A percentile compares a stretch with the other conserved stretches of the same genome.
Conservation (phyloP, 441 rosid species). For the Gossypium trilobum region DNA sequence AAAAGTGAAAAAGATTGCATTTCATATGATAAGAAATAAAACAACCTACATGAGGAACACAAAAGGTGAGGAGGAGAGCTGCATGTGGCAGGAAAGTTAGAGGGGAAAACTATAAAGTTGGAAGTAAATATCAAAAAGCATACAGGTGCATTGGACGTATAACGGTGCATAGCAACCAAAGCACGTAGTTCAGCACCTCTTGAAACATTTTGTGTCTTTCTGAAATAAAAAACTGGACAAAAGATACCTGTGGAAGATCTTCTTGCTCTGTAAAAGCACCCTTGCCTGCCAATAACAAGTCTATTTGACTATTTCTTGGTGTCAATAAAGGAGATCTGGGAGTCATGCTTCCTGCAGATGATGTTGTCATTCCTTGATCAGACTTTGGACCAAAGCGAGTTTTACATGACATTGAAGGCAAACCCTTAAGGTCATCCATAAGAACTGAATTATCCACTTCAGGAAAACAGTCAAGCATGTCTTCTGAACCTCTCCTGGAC, state of each 20-base stretch:
- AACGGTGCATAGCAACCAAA: not conserved
- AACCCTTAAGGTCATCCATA: slow-evolving; percentile 84
- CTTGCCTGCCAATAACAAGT: slow-evolving; percentile 73
- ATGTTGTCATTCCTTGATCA: slow-evolving; percentile 93
- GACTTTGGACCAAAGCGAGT: slow-evolving; percentile 93
- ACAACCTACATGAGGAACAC: not conserved
- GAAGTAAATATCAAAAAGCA: not conserved
- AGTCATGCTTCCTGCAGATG: slow-evolving; percentile 97
- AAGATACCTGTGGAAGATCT: slow-evolving; percentile 74
- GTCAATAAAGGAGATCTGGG: slow-evolving; percentile 91
- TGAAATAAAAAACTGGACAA: not conserved
- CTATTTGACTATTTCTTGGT: slow-evolving; percentile 84
- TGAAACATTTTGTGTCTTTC: not conserved
- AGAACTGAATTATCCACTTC: slow-evolving; percentile 67
- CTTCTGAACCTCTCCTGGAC: slow-evolving; percentile 94
- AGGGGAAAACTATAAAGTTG: not conserved
- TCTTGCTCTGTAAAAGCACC: slow-evolving; percentile 68
- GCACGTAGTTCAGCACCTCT: not conserved
- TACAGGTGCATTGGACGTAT: not conserved
- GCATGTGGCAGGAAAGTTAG: not conserved
- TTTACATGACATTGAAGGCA: slow-evolving; percentile 84
- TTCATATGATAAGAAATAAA: not conserved
- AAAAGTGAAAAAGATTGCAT: not conserved
- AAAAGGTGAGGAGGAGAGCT: not conserved
- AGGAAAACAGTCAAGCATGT: slow-evolving; percentile 91